Base-by-base conservation (phyloP, 768 basidiomycete species). In the Boletus tylopilopsis region DNA sequence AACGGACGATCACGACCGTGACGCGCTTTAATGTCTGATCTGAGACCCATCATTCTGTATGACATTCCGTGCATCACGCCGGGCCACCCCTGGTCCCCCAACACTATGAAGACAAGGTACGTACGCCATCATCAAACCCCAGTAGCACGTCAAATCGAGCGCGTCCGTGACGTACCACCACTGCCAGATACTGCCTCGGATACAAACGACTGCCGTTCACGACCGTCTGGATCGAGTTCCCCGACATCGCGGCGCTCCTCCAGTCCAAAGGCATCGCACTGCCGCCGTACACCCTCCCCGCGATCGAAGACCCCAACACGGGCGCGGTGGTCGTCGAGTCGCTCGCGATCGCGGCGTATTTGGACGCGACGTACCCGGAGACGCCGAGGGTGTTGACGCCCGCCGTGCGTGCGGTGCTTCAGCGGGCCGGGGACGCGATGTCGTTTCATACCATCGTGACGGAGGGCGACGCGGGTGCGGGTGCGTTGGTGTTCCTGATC, bases 291-390 rank as follows among this genome's bases (percentile, higher is more conserved):
- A 79, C 76, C 11, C 63, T 79, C 0, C 81, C 82, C 0, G 68
- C 73, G 24, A 78, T 84, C 46, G 58, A 73, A 54, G 79, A 82
- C 55, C 70, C 72, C 0, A 60, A 60, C 29, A 78, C 75, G 6
- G 68, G 66, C 6, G 51, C 58, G 2, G 47, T 64, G 6, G 30
- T 81, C 25, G 53, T 71, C 10, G 76, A 81, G 27, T 80, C 79
- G 0, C 54, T 64, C 33, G 57, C 52, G 27, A 81, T 83, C 48
- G 78, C 76, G 1, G 54, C 67, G 15, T 80, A 82, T 59, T 68
- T 82, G 47, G 80, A 82, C 47, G 62, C 66, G 2, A 67, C 69
- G 1, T 82, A 80, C 54, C 76, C 80, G 0, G 61, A 68, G 41
- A 68, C 73, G 0, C 73, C 73, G 2, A 54, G 41, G 8, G 56